Evolutionary conservation across 768 basidiomycete species (phyloP), one percentile per base, ranked within the genome.

Genomic region (Lanmaoa rubissima): DNA sequence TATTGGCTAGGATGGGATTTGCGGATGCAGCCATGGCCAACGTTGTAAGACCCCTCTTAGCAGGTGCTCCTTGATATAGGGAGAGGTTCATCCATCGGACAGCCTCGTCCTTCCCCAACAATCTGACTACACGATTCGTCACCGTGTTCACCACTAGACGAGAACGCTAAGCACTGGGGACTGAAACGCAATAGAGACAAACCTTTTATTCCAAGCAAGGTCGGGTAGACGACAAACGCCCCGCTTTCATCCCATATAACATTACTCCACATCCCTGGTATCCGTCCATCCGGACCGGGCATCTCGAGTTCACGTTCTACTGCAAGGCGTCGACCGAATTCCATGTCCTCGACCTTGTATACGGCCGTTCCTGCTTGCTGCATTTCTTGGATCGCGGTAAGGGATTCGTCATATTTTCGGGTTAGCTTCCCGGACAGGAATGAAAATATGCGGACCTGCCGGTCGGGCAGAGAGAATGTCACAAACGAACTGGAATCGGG

Each of bases 161-260:
- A 44, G 31, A 39, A 40, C 2, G 12, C 47, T 44, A 26, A 60
- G 24, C 14, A 26, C 16, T 34, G 3, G 2, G 5, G 38, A 41
- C 1, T 28, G 14, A 12, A 48, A 71, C 10, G 7, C 12, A 21
- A 36, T 3, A 34, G 36, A 32, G 16, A 61, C 77, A 26, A 53
- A 96, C 96, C 91, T 81, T 99, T 99, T 63, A 99, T 88, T 2
- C 97, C 97, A 43, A 98, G 78, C 59, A 99, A 74, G 0, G 94
- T 93, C 17, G 96, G 92, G 67, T 98, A 99, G 34, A 99, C 72
- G 19, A 98, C 78, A 68, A 99, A 97, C 16, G 92, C 88, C 5
- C 96, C 95, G 60, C 90, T 94, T 73, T 99, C 97, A 67, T 99
- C 97, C 95, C 95, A 99, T n/a, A 94, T 82, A 1, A 86, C 91